phyloP scores from a whole-genome alignment of 2,329 filamentous ascomycete species.

The Sporothrix inflata region DNA sequence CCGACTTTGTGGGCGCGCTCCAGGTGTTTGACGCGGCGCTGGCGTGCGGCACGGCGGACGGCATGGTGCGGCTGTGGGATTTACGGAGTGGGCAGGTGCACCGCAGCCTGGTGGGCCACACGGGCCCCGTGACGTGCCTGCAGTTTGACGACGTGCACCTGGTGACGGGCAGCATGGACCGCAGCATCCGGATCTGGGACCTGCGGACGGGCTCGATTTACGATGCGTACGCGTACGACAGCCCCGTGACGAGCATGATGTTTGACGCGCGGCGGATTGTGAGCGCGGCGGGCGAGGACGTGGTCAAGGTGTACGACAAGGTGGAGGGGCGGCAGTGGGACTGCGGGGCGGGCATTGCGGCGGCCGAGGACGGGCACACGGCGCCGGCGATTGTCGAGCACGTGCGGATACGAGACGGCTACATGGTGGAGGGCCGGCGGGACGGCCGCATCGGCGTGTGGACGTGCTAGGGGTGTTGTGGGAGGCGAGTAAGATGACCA shows the following conservation, averaged over 20 bases:
- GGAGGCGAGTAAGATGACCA: neutral
- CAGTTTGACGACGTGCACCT: conserved; percentile 97
- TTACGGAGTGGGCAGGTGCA: conserved; percentile 96
- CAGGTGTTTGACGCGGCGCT: conserved; percentile 96
- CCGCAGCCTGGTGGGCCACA: conserved; percentile 91
- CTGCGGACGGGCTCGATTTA: conserved; percentile 92
- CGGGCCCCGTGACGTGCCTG: conserved; percentile 87
- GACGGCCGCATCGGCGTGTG: conserved; percentile 91
- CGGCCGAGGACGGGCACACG: conserved; percentile 66
- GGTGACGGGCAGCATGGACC: conserved; percentile 88
- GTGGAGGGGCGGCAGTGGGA: conserved; percentile 95
- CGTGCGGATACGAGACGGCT: conserved; percentile 91
- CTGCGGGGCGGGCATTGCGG: conserved; percentile 79
- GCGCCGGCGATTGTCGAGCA: conserved; percentile 72
- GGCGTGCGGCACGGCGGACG: conserved; percentile 94
- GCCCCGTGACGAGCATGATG: conserved; percentile 93
- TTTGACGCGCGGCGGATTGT: conserved; percentile 92
- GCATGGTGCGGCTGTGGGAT: conserved; percentile 97
- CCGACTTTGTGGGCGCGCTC: conserved; percentile 91
- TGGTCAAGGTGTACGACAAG: conserved; percentile 98
- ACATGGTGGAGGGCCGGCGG: conserved; percentile 84
- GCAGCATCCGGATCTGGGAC: conserved; percentile 99
- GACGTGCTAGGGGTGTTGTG: conserved; percentile 68
- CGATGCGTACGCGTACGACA: conserved; percentile 94
- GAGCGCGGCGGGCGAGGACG: conserved; percentile 84